These are phyloP conservation scores for Xylaria castorea DNA, from an alignment of 495 filamentous ascomycete genomes.

Conservation along the genomic window DNA sequence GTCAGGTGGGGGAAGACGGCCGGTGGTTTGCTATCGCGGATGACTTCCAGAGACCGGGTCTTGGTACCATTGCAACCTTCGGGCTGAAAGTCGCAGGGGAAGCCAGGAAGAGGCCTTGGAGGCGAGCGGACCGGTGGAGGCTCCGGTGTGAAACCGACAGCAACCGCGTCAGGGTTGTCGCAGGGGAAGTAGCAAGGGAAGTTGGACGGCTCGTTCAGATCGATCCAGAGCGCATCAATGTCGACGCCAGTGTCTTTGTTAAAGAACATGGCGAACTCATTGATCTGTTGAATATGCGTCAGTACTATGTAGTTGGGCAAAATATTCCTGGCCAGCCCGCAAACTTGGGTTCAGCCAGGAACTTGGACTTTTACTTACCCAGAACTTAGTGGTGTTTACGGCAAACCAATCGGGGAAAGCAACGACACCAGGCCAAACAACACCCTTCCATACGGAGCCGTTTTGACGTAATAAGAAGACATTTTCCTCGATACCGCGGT, in stretches of 20 bases:
- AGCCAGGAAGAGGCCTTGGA: slow-evolving; percentile 72
- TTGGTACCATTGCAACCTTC: slow-evolving; percentile 41
- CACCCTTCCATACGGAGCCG: slow-evolving; percentile 73
- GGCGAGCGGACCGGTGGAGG: slow-evolving; percentile 68
- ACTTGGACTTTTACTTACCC: slow-evolving; percentile 45
- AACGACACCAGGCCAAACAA: slow-evolving; percentile 85
- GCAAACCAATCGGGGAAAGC: slow-evolving; percentile 89
- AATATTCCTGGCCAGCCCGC: neutral
- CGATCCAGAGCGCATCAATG: slow-evolving; percentile 88
- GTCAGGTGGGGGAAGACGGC: slow-evolving; percentile 34
- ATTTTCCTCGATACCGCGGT: slow-evolving; percentile 65
- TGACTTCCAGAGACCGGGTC: slow-evolving; percentile 31
- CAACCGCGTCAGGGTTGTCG: slow-evolving; percentile 57
- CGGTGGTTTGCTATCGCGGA: slow-evolving; percentile 30
- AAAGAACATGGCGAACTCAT: slow-evolving; percentile 76
- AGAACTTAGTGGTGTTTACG: slow-evolving; percentile 68
- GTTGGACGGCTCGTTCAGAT: slow-evolving; percentile 76
- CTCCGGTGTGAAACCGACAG: slow-evolving; percentile 67
- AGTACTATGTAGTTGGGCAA: neutral
- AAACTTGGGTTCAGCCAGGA: neutral
- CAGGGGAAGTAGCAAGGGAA: slow-evolving; percentile 80
- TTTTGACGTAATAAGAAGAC: slow-evolving; percentile 71
- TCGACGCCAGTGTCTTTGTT: slow-evolving; percentile 68
- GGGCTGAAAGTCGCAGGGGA: slow-evolving; percentile 74
- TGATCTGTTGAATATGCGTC: slow-evolving; percentile 43